phyloP scores from a whole-genome alignment of 179 eudicot genomes.

The Nepenthes alata region DNA sequence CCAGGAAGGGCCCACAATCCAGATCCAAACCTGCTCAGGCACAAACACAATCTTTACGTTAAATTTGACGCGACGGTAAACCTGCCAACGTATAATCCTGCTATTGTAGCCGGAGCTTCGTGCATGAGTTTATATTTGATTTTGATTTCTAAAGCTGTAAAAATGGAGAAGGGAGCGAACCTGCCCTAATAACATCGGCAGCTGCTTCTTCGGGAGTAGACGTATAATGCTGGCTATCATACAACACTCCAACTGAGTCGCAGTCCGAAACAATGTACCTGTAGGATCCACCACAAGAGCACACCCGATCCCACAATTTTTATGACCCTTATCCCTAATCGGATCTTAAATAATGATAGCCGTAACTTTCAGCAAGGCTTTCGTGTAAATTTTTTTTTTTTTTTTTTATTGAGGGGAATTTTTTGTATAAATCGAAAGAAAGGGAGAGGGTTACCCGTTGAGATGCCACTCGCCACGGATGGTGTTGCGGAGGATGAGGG shows the following conservation, averaged over 20 bases:
- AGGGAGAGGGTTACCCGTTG: conserved; percentile 27
- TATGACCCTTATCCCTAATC: no score
- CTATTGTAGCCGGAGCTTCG: no score
- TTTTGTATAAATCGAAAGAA: no score
- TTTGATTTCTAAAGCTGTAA: no score
- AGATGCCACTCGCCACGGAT: conserved; percentile 48
- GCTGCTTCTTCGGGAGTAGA: conserved; percentile 59
- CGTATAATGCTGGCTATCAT: conserved; percentile 41
- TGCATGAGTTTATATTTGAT: no score
- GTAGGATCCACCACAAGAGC: neutral
- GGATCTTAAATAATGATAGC: no score
- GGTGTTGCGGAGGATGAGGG: conserved; percentile 41
- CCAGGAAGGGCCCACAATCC: conserved; percentile 59
- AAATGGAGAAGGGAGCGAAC: conserved; percentile 7
- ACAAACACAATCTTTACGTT: no score
- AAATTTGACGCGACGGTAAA: neutral
- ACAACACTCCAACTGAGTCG: conserved; percentile 53
- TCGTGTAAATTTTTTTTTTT: no score
- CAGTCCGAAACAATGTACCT: conserved; percentile 61
- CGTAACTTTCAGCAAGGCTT: no score
- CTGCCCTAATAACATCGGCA: conserved; percentile 61
- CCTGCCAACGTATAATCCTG: no score
- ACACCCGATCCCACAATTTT: no score
- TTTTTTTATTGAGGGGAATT: no score
- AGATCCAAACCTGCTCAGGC: conserved; percentile 41